phyloP scores from a whole-genome alignment of 495 filamentous ascomycete genomes.

The Penicillium longicatenatum region DNA sequence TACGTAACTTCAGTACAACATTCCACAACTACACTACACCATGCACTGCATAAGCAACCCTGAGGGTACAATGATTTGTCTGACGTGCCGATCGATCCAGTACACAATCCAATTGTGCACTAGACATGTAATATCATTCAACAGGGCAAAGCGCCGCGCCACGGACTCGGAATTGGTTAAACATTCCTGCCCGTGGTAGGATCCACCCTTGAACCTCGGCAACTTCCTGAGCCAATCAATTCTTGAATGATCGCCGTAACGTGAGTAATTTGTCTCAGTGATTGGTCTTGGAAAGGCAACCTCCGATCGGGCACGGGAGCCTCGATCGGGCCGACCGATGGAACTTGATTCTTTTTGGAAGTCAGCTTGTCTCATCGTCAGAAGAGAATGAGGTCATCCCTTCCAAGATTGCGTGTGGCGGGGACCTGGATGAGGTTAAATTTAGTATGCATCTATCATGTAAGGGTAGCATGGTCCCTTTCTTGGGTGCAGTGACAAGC shows the following conservation, averaged over 20 bases:
- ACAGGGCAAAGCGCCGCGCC: too few species aligned
- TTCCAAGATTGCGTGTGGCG: background rate
- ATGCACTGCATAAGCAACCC: background rate
- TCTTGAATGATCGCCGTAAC: background rate
- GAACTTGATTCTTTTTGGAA: background rate
- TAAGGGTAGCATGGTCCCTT: background rate
- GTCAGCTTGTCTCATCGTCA: background rate
- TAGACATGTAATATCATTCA: too few species aligned
- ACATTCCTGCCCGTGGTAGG: background rate
- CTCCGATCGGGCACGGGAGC: background rate
- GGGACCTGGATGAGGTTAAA: background rate
- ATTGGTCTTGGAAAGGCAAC: background rate
- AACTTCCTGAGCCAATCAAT: background rate
- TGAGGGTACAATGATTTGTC: background rate
- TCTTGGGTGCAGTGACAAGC: background rate
- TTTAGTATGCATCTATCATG: background rate
- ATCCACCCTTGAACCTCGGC: background rate
- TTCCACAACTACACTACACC: background rate
- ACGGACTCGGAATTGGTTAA: background rate
- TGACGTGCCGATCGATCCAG: background rate
- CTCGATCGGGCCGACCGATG: background rate
- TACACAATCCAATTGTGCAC: background rate
- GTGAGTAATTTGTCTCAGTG: background rate
- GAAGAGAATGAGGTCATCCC: background rate
- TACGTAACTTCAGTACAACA: background rate